A percentile compares a stretch with the other conserved stretches of the same genome.
Evolutionary conservation across 2,329 filamentous ascomycete genomes (phyloP).

Genomic region (Didymella pomorum): DNA sequence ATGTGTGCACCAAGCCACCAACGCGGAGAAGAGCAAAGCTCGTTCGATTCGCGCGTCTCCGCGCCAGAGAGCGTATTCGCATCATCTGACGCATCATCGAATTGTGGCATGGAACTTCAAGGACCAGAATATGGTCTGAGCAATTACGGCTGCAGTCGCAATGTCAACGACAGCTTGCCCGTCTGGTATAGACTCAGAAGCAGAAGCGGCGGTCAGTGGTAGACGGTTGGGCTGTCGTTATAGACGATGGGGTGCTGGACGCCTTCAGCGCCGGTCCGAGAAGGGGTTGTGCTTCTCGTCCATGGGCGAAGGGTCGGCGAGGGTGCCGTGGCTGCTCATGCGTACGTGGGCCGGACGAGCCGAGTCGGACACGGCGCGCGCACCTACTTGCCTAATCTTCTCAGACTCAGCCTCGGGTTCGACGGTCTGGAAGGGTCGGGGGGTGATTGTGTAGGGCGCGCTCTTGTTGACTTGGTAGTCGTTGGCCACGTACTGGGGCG

Average conservation of each 20-base stretch:
- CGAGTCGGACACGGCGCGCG: slow-evolving; percentile 53
- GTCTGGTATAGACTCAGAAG: slow-evolving; percentile 53
- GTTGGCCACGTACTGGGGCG: slow-evolving; percentile 51
- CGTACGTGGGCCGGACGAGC: slow-evolving; percentile 55
- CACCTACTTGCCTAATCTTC: slow-evolving; percentile 55
- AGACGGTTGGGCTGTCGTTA: slow-evolving; percentile 42
- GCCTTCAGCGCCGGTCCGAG: slow-evolving; percentile 31
- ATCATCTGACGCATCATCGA: slow-evolving; percentile 19
- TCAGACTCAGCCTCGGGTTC: slow-evolving; percentile 45
- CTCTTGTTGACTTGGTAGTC: slow-evolving; percentile 56
- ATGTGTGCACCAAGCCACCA: slow-evolving; percentile 49
- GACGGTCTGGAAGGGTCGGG: slow-evolving; percentile 55
- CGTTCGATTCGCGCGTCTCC: slow-evolving; percentile 50
- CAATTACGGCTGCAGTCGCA: slow-evolving; percentile 53
- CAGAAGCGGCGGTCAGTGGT: slow-evolving; percentile 56
- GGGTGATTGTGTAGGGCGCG: slow-evolving; percentile 57
- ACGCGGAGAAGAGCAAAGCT: slow-evolving; percentile 47
- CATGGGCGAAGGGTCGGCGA: slow-evolving; percentile 54
- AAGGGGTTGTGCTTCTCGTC: slow-evolving; percentile 49
- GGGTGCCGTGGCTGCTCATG: slow-evolving; percentile 55
- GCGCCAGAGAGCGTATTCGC: slow-evolving; percentile 44
- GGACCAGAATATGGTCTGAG: slow-evolving; percentile 51
- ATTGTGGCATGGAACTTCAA: slow-evolving; percentile 45
- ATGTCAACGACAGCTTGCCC: slow-evolving; percentile 35
- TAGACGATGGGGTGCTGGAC: slow-evolving; percentile 32